phyloP scores from a whole-genome alignment of 495 filamentous ascomycete genomes.

The Neurospora sp. region DNA sequence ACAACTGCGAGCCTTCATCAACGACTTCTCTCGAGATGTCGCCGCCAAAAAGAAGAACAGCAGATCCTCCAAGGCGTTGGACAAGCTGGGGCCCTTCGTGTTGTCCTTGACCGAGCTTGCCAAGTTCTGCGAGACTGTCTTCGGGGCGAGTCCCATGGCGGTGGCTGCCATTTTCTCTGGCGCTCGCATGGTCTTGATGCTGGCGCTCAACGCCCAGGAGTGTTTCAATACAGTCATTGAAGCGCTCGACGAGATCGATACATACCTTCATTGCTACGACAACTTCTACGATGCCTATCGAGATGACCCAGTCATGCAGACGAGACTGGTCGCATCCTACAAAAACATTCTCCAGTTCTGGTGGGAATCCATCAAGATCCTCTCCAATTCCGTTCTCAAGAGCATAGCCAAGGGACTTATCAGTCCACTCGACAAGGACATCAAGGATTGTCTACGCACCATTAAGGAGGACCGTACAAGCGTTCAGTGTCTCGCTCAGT shows the following conservation, averaged over 20 bases:
- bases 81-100: slow-evolving; percentile 5
- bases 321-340: slow-evolving; percentile 5
- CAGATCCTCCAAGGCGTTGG: background rate
- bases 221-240: slow-evolving; percentile 6
- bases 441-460: slow-evolving; percentile 2
- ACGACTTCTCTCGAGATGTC: background rate
- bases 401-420: background rate
- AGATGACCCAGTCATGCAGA: background rate
- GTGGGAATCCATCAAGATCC: slow-evolving; percentile 7
- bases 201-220: slow-evolving; percentile 7
- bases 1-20: background rate
- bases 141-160: slow-evolving; percentile 5
- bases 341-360: slow-evolving; percentile 7
- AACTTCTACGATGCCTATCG: background rate
- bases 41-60: background rate
- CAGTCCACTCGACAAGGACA: slow-evolving; percentile 5
- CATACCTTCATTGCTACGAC: slow-evolving; percentile 3
- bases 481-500: background rate
- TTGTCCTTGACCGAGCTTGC: background rate
- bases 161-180: slow-evolving; percentile 5
- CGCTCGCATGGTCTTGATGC: slow-evolving; percentile 6
- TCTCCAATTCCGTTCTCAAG: slow-evolving; percentile 1
- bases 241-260: slow-evolving; percentile 3
- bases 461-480: slow-evolving; percentile 7
- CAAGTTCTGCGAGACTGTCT: slow-evolving; percentile 4